Conservation (phyloP, 2,329 filamentous ascomycete species). For the Aspergillus fructus region DNA sequence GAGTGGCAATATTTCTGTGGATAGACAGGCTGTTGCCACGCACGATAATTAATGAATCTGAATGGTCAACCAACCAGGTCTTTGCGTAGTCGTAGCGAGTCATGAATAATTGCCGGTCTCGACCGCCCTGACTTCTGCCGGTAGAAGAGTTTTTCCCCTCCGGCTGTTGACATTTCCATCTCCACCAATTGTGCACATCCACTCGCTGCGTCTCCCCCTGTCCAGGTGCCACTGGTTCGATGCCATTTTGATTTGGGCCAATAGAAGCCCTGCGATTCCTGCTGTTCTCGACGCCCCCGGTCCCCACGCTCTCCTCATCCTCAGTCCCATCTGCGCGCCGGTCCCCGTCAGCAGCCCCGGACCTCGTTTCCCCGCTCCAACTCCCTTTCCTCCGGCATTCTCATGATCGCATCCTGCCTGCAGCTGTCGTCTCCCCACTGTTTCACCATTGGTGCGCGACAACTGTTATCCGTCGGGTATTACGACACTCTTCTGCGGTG, state of each 20-base stretch:
- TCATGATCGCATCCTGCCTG: background rate
- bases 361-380: constrained; percentile 6
- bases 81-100: no score
- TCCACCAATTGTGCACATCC: no score
- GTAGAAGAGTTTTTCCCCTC: background rate
- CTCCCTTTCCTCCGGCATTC: background rate
- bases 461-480: constrained; percentile 1
- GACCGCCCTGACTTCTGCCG: no score
- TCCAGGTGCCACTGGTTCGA: no score
- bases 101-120: no score
- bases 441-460: background rate
- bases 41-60: background rate
- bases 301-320: background rate
- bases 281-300: background rate
- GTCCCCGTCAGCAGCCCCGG: background rate
- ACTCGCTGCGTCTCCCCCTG: no score
- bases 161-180: background rate
- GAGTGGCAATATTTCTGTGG: no score
- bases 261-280: background rate
- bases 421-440: background rate
- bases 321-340: background rate
- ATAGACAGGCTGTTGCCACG: background rate
- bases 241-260: background rate
- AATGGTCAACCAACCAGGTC: background rate
- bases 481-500: background rate